Evolutionary conservation across 495 filamentous ascomycete genomes (phyloP).

Genomic region (Neurospora africana): DNA sequence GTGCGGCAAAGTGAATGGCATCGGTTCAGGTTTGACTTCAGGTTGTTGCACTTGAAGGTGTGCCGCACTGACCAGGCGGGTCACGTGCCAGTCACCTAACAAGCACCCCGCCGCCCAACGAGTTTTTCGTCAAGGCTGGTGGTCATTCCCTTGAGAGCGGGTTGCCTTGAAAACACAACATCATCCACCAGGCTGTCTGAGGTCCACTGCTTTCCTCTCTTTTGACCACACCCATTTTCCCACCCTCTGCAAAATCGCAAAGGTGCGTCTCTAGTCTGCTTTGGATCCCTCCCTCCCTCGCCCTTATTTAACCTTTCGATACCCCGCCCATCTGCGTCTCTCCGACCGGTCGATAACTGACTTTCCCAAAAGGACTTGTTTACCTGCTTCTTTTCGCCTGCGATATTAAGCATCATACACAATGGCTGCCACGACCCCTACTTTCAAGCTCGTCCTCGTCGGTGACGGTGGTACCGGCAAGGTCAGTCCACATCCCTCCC

Average conservation of each 20-base stretch:
- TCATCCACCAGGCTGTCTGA: conserved; percentile 11
- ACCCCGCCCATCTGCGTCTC: not conserved
- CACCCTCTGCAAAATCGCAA: conserved; percentile 9
- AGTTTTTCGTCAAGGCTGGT: conserved; percentile 29
- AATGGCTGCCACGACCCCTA: conserved; percentile 57
- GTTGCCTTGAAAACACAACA: conserved; percentile 26
- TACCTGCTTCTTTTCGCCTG: conserved; percentile 11
- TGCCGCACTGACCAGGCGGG: conserved; percentile 15
- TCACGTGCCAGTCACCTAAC: conserved; percentile 16
- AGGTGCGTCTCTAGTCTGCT: conserved; percentile 12
- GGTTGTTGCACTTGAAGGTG: not conserved
- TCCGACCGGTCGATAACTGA: not conserved
- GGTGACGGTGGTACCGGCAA: conserved; percentile 99
- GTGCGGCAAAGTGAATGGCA: not conserved
- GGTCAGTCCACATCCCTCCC: conserved; percentile 41
- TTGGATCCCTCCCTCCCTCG: not conserved
- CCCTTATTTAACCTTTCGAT: not conserved
- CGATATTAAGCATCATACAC: conserved; percentile 18
- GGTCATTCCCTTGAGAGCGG: conserved; percentile 12
- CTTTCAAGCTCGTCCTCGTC: conserved; percentile 99
- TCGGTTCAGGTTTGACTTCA: not conserved
- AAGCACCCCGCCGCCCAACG: conserved; percentile 27
- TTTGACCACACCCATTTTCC: conserved; percentile 14
- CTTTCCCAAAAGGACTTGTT: conserved; percentile 20
- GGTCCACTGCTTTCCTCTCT: conserved; percentile 21